Evolutionary conservation across 108 stramenopile genomes (phyloP), one percentile per base, ranked within the genome.

Genomic region (Conticribra weissflogii): DNA sequence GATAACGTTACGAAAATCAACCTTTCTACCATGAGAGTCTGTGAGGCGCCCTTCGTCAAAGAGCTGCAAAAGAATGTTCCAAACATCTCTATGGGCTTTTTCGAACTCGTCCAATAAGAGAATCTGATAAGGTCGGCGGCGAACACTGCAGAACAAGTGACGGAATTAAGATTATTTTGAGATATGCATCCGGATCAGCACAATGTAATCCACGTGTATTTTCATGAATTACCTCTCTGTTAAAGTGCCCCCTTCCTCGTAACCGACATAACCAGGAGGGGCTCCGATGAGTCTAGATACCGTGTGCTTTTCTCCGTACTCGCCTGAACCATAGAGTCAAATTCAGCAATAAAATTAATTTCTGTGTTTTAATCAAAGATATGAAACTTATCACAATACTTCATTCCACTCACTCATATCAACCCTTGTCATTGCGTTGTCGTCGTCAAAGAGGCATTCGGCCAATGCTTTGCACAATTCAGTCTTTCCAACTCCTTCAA

Each of bases 391-490:
- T n/a, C n/a, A n/a, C n/a, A n/a, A n/a, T n/a, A n/a, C n/a, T n/a
- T n/a, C n/a, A n/a, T n/a, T n/a, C n/a, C n/a, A n/a, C n/a, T 96
- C 95, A 47, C 84, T 85, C 95, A 96, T 96, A 66, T 96, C 95
- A 47, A 96, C 81, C 28, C 97, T 58, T 12, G 94, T 95, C 90
- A 98, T 90, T n/a, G 96, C 95, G 55, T 89, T 85, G 28, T 90
- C 85, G 54, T 88, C 85, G 52, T 98, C 96, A 85, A 98, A 98
- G 48, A 96, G 66, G 62, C 89, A 88, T 12, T 86, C 75, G 7
- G 97, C 97, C 58, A 97, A 66, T 2, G 94, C 88, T 74, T 97
- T 97, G 80, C 89, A 90, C 14, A 94, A 74, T 63, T 94, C 91
- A 24, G 97, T 97, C 73, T 97, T 97, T 36, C 96, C 96, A 58